Conservation (phyloP, 1,284 basidiomycete species). For the Marasmius tenuissimus region DNA sequence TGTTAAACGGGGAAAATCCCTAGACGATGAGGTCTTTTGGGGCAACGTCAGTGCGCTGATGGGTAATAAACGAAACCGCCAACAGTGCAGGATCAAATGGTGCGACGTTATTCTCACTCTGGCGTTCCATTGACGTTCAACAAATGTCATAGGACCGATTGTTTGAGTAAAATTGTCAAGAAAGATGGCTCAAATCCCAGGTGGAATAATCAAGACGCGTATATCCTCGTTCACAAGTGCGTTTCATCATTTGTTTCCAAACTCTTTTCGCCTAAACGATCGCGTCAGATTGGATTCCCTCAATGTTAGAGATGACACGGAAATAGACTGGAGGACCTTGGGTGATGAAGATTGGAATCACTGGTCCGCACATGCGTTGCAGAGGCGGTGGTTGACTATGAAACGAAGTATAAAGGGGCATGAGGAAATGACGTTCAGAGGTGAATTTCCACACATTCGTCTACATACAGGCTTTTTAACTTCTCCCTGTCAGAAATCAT, state of each 20-base stretch:
- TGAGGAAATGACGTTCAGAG: conserved; percentile 76
- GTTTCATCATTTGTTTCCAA: conserved; percentile 22
- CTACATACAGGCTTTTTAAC: background rate
- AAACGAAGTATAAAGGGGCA: conserved; percentile 71
- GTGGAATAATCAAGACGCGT: conserved; percentile 76
- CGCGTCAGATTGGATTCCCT: conserved; percentile 63
- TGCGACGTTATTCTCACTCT: conserved; percentile 24
- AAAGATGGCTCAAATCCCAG: conserved; percentile 64
- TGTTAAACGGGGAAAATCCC: conserved; percentile 61
- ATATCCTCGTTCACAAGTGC: conserved; percentile 79
- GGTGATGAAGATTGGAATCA: conserved; percentile 74
- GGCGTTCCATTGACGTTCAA: background rate
- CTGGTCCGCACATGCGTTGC: conserved; percentile 78
- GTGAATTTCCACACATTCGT: conserved; percentile 34
- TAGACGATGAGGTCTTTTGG: conserved; percentile 83
- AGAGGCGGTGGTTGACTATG: conserved; percentile 76
- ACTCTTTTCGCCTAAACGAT: conserved; percentile 8
- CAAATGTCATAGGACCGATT: conserved; percentile 59
- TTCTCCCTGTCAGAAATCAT: conserved; percentile 59
- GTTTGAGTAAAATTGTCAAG: conserved; percentile 68
- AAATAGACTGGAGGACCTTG: conserved; percentile 80
- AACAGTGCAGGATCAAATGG: conserved; percentile 88
- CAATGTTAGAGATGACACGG: conserved; percentile 75
- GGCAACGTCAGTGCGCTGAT: conserved; percentile 71
- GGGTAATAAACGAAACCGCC: conserved; percentile 70